phyloP scores from a whole-genome alignment of 75 land plant species.

The Sequoiadendron giganteum region DNA sequence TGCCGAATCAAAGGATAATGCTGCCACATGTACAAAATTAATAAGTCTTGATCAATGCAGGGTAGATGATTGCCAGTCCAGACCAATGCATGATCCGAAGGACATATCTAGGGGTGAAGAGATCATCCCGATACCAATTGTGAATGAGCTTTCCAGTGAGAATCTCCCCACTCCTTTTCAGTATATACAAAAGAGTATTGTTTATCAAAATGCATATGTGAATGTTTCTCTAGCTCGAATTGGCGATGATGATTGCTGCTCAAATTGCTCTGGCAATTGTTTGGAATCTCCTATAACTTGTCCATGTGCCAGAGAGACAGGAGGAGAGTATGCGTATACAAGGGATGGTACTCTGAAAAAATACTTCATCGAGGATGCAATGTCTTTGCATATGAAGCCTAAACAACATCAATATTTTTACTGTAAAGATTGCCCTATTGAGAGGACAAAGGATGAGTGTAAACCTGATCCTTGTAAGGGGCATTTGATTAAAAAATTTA shows the following conservation, averaged over 20 bases:
- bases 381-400: slow-evolving; percentile 31
- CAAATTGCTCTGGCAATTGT: slow-evolving; percentile 71
- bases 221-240: slow-evolving; percentile 70
- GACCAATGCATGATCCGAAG: slow-evolving; percentile 40
- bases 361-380: slow-evolving; percentile 42
- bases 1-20: not conserved
- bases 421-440: slow-evolving; percentile 72
- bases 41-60: slow-evolving; percentile 5
- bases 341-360: slow-evolving; percentile 51
- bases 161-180: slow-evolving; percentile 37
- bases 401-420: slow-evolving; percentile 26
- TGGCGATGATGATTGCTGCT: slow-evolving; percentile 87
- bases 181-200: slow-evolving; percentile 51
- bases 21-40: not conserved
- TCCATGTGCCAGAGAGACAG: slow-evolving; percentile 87
- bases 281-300: slow-evolving; percentile 57
- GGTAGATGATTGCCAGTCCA: not conserved
- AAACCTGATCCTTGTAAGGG: slow-evolving; percentile 67
- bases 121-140: slow-evolving; percentile 50
- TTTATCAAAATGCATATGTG: slow-evolving; percentile 69
- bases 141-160: slow-evolving; percentile 44
- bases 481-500: slow-evolving; percentile 67
- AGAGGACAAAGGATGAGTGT: slow-evolving; percentile 48
- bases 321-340: slow-evolving; percentile 83
- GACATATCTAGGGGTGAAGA: slow-evolving; percentile 84